phyloP scores from a whole-genome alignment of 2,329 filamentous ascomycete species.

The Botrytis cinerea region DNA sequence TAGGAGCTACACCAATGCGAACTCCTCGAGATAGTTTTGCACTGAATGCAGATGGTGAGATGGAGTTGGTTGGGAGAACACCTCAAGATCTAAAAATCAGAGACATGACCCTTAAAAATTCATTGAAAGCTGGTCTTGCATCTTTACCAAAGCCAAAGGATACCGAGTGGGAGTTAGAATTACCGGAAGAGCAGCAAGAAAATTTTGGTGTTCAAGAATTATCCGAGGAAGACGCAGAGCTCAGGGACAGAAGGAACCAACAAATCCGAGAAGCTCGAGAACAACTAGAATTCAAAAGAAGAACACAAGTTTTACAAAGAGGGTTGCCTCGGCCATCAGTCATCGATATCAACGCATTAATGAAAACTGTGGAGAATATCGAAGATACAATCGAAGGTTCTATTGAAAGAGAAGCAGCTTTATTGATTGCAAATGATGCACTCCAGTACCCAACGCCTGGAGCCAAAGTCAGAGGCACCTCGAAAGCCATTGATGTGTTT shows the following conservation, averaged over 20 bases:
- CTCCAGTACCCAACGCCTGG: constrained; percentile 70
- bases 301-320: constrained; percentile 89
- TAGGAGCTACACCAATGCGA: constrained; percentile 80
- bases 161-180: constrained; percentile 88
- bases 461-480: constrained; percentile 62
- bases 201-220: constrained; percentile 50
- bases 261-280: constrained; percentile 70
- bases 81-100: constrained; percentile 73
- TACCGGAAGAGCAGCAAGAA: constrained; percentile 80
- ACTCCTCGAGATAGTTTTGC: constrained; percentile 87
- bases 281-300: constrained; percentile 73
- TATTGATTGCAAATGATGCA: constrained; percentile 82
- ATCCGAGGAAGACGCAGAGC: constrained; percentile 63
- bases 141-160: constrained; percentile 90
- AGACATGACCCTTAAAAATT: constrained; percentile 67
- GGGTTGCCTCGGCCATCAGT: constrained; percentile 74
- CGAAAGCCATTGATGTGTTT: constrained; percentile 62
- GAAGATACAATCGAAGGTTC: constrained; percentile 65
- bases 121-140: constrained; percentile 72
- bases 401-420: constrained; percentile 75
- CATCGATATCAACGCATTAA: constrained; percentile 69
- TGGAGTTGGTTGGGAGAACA: constrained; percentile 71
- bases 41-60: constrained; percentile 70
- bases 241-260: constrained; percentile 76
- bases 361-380: constrained; percentile 62